Conservation (phyloP, 345 rosid genomes). For the Nephelium lappaceum region DNA sequence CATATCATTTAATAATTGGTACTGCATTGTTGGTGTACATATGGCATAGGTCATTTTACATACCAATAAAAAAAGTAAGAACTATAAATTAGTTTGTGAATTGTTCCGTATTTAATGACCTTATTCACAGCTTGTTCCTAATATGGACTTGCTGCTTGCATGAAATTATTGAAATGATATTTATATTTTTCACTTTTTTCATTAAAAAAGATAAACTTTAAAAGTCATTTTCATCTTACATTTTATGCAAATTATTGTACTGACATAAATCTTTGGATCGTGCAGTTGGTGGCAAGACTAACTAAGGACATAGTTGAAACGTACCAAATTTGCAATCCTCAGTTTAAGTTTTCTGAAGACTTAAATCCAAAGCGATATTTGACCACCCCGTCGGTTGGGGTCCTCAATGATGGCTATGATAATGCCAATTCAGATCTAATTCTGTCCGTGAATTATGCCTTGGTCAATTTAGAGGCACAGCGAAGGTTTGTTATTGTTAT, state of each 20-base stretch:
- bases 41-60: background rate
- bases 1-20: background rate
- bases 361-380: constrained; percentile 93
- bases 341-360: constrained; percentile 88
- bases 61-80: background rate
- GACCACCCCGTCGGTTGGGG: constrained; percentile 93
- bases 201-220: too few species aligned
- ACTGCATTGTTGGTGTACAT: background rate
- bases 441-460: constrained; percentile 70
- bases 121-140: background rate
- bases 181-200: constrained; percentile 7
- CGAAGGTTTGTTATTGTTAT: constrained; percentile 62
- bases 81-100: background rate
- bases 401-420: constrained; percentile 91
- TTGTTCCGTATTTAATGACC: background rate
- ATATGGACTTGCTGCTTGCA: constrained; percentile 6
- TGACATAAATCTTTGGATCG: constrained; percentile 29
- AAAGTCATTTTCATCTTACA: background rate
- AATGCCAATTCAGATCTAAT: constrained; percentile 95
- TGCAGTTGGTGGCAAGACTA: constrained; percentile 87
- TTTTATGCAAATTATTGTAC: constrained; percentile 22
- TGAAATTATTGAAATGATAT: constrained; percentile 2
- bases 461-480: constrained; percentile 74
- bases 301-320: constrained; percentile 89
- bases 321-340: constrained; percentile 84